These are phyloP conservation scores for Didymella sp. DNA, from an alignment of 2,329 filamentous ascomycete genomes.

Conservation along the genomic window DNA sequence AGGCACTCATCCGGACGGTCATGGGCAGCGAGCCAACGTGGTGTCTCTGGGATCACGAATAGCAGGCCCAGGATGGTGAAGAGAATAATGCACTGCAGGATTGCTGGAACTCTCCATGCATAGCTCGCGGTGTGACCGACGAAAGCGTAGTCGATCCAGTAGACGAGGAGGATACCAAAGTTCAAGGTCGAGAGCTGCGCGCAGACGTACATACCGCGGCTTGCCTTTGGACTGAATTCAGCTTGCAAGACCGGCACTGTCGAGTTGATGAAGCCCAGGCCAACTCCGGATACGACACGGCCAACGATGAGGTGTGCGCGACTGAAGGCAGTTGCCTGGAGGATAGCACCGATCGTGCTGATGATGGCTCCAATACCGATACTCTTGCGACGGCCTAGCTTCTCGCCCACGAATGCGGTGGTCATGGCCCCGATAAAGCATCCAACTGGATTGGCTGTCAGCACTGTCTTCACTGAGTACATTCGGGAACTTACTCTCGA, in stretches of 20 bases:
- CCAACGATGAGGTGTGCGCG: conserved; percentile 28
- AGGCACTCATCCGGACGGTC: conserved; percentile 27
- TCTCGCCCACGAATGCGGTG: conserved; percentile 58
- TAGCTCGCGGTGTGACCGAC: conserved; percentile 25
- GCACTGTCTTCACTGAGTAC: neutral
- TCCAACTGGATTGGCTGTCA: conserved; percentile 39
- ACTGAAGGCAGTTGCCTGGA: conserved; percentile 23
- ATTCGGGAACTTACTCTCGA: conserved; percentile 20
- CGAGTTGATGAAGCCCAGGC: conserved; percentile 31
- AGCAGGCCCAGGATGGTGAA: conserved; percentile 17
- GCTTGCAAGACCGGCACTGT: conserved; percentile 27
- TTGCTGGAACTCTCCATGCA: conserved; percentile 25
- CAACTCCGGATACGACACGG: conserved; percentile 39
- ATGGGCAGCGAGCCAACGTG: conserved; percentile 26
- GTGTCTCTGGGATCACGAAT: conserved; percentile 23
- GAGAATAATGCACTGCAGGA: conserved; percentile 23
- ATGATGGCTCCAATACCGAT: conserved; percentile 25
- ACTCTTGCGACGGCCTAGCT: conserved; percentile 55
- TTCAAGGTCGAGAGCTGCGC: conserved; percentile 28
- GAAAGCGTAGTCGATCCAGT: conserved; percentile 29
- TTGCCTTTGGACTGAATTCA: conserved; percentile 28
- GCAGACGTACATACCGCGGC: conserved; percentile 28
- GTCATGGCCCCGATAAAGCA: conserved; percentile 51
- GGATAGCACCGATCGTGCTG: conserved; percentile 23
- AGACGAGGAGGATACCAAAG: conserved; percentile 26